Conservation (phyloP, 352 stramenopile species). For the Phytopythium chamaehyphon region DNA sequence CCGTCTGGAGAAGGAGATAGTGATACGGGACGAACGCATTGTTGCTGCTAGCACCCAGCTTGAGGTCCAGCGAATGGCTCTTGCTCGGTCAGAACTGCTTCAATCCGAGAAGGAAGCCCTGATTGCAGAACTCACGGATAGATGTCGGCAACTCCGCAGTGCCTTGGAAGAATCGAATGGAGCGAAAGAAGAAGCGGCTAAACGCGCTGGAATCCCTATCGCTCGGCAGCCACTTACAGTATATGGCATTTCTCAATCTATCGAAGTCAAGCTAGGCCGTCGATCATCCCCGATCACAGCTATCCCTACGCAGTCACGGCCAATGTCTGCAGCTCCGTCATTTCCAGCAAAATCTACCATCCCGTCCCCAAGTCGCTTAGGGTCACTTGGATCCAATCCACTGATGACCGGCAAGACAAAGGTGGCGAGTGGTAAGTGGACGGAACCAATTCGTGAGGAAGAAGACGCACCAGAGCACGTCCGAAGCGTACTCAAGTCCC, state of each 20-base stretch:
- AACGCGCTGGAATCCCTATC: background rate
- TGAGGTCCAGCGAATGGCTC: constrained; percentile 29
- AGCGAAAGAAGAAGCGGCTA: background rate
- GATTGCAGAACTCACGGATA: constrained; percentile 40
- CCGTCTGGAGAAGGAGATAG: constrained; percentile 10
- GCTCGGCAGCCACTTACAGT: constrained; percentile 38
- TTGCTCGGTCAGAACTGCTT: constrained; percentile 34
- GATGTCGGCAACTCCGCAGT: constrained; percentile 32
- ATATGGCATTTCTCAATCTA: constrained; percentile 39
- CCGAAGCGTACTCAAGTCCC: constrained; percentile 48
- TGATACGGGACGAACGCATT: constrained; percentile 11
- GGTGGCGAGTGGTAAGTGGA: background rate
- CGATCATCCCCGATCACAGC: constrained; percentile 22
- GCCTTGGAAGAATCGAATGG: constrained; percentile 10
- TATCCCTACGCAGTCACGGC: background rate
- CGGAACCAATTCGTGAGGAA: background rate
- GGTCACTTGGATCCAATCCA: background rate
- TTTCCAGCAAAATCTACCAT: background rate
- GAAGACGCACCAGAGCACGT: constrained; percentile 40
- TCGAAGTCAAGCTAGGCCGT: constrained; percentile 33
- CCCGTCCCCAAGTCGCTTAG: constrained; percentile 18
- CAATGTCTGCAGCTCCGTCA: constrained; percentile 2
- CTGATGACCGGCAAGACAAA: constrained; percentile 3
- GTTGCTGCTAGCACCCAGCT: constrained; percentile 11
- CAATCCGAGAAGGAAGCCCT: constrained; percentile 58